Evolutionary conservation across 2,329 filamentous ascomycete genomes (phyloP).

Genomic region (Colletotrichum sp.): DNA sequence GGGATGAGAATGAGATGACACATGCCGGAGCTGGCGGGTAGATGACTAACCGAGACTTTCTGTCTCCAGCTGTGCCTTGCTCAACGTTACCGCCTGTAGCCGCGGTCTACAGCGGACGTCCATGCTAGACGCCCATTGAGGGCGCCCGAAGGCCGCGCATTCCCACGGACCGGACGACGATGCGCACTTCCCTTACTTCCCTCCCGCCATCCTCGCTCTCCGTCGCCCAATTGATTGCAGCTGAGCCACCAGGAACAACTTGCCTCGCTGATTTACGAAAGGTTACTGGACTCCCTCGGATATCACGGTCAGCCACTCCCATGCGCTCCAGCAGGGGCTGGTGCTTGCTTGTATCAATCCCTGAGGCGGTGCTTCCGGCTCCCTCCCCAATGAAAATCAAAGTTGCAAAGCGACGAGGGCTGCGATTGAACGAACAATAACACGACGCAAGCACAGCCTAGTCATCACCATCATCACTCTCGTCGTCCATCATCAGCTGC

Average conservation of each 20-base stretch:
- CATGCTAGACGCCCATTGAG: neutral
- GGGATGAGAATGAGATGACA: conserved; percentile 7
- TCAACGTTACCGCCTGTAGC: neutral
- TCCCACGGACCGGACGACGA: neutral
- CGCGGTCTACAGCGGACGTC: neutral
- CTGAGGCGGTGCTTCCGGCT: conserved; percentile 10
- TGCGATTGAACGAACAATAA: neutral
- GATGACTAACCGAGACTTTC: neutral
- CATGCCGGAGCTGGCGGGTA: neutral
- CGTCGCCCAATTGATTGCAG: neutral
- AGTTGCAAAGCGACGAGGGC: neutral
- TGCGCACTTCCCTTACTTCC: neutral
- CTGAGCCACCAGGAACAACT: neutral
- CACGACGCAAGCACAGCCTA: neutral
- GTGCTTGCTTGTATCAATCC: neutral
- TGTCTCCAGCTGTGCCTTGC: neutral
- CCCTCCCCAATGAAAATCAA: neutral
- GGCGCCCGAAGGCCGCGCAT: neutral
- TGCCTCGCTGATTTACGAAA: neutral
- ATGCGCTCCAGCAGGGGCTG: neutral
- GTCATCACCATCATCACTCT: neutral
- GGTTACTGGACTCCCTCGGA: neutral
- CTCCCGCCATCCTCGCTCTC: neutral
- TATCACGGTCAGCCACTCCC: conserved; percentile 2
- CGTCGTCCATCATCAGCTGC: neutral